Percentiles rank a stretch among this genome's conserved stretches.
phyloP scores from a whole-genome alignment of 1,284 basidiomycete species.

The Stygiomarasmius scandens region DNA sequence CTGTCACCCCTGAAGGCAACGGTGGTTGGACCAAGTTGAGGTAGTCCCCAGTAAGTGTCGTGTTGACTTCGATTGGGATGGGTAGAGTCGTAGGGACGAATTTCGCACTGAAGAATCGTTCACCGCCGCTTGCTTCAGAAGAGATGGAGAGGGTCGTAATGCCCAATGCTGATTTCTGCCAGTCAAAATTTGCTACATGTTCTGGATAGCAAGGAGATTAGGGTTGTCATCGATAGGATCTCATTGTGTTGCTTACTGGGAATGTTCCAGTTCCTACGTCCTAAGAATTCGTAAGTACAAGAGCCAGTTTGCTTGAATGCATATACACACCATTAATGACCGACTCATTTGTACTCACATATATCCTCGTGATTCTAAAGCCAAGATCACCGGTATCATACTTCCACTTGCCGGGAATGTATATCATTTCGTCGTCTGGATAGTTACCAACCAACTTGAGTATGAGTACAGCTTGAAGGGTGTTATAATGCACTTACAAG shows the following conservation, averaged over 20 bases:
- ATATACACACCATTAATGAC: conserved; percentile 5
- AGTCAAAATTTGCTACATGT: conserved; percentile 5
- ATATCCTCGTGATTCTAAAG: conserved; percentile 5
- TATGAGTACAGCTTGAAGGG: neutral
- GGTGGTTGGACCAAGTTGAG: conserved; percentile 9
- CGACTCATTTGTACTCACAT: conserved; percentile 6
- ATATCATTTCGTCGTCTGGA: conserved; percentile 12
- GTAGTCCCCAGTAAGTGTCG: conserved; percentile 1
- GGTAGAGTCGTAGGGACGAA: neutral
- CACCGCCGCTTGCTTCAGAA: neutral
- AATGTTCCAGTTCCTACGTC: conserved; percentile 11
- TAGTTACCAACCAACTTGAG: neutral
- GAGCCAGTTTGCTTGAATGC: neutral
- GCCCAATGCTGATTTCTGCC: neutral
- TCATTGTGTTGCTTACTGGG: neutral
- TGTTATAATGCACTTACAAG: neutral
- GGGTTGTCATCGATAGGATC: neutral
- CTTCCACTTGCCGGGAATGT: conserved; percentile 9
- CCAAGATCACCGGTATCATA: conserved; percentile 2
- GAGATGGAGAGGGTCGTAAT: neutral
- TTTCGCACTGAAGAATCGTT: conserved; percentile 7
- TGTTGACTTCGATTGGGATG: conserved; percentile 9
- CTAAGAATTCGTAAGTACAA: neutral
- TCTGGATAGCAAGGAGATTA: neutral
- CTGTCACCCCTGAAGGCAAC: neutral